Evolutionary conservation across 169 alveolate species (phyloP), one percentile per base, ranked within the genome.

Genomic region (Plasmodium billcollinsi): DNA sequence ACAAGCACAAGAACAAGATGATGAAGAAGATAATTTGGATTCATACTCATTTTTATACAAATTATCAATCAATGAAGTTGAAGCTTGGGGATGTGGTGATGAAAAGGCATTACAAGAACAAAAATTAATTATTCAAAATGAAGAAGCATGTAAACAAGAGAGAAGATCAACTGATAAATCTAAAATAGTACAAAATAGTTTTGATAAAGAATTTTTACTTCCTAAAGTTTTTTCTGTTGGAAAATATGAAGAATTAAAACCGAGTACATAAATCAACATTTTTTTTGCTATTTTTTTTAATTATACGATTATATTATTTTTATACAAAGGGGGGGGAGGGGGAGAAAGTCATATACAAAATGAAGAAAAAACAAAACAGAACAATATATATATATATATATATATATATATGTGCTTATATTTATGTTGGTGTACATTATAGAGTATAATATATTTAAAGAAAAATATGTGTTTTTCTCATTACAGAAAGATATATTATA

Each of bases 1-100:
- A 39, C 47, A 39, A 5, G 47, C 5, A 39, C 47, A 33, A 33
- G 45, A 33, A 33, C 6, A 5, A 39, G 90, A 80, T n/a, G 62
- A 69, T 21, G 56, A 43, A 1, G 88, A 86, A 20, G 88, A 72
- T 26, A 69, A 86, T 24, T 54, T 45, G 20, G 54, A 39, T 62
- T 67, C 18, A 8, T 73, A 71, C 14, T 12, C 61, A 26, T 86
- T 86, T 73, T 67, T 86, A 18, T 72, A 63, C 39, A 86, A 86
- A 49, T 49, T 86, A 33, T 45, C 92, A 45, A 72, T 86, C 11
- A 62, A 33, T 12, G 92, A 86, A 73, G 92, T 86, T 4, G 92
- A 86, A 43, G 92, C 75, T 7, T 86, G 92, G 92, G 92, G 92
- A 26, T 71, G 92, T 47, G 92, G 92, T 66, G 88, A 86, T 62